A percentile compares a stretch with the other conserved stretches of the same genome.
These are phyloP conservation scores for Fraxinus velutina DNA, from an alignment of 305 asterid species.

Conservation along the genomic window DNA sequence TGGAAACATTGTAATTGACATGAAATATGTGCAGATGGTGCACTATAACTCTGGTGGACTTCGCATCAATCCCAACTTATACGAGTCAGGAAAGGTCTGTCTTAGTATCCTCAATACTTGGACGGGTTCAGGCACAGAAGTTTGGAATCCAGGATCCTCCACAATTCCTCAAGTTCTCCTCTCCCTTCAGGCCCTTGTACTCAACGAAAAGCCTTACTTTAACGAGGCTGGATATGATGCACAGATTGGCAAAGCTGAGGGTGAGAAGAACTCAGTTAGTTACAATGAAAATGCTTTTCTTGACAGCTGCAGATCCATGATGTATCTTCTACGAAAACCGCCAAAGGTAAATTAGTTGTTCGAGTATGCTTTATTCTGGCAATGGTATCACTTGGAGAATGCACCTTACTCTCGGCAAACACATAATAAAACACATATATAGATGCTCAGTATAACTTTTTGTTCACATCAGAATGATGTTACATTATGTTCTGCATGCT, in stretches of 20 bases:
- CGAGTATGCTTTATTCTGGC: neutral
- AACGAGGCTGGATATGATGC: conserved; percentile 92
- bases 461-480: neutral
- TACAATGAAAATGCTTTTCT: conserved; percentile 91
- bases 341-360: conserved; percentile 55
- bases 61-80: conserved; percentile 85
- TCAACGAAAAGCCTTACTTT: conserved; percentile 81
- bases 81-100: conserved; percentile 88
- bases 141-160: conserved; percentile 76
- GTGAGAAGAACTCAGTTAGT: conserved; percentile 74
- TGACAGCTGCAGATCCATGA: conserved; percentile 76
- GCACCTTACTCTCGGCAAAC: neutral
- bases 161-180: conserved; percentile 83
- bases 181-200: conserved; percentile 92
- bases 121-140: conserved; percentile 81
- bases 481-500: neutral
- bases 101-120: conserved; percentile 87
- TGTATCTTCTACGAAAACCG: conserved; percentile 70
- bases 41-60: conserved; percentile 87
- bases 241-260: conserved; percentile 80
- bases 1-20: conserved; percentile 1
- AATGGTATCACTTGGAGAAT: neutral
- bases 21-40: conserved; percentile 63
- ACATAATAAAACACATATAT: neutral
- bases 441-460: neutral